phyloP scores from a whole-genome alignment of 352 stramenopile genomes.

The Globisporangium canariense region DNA sequence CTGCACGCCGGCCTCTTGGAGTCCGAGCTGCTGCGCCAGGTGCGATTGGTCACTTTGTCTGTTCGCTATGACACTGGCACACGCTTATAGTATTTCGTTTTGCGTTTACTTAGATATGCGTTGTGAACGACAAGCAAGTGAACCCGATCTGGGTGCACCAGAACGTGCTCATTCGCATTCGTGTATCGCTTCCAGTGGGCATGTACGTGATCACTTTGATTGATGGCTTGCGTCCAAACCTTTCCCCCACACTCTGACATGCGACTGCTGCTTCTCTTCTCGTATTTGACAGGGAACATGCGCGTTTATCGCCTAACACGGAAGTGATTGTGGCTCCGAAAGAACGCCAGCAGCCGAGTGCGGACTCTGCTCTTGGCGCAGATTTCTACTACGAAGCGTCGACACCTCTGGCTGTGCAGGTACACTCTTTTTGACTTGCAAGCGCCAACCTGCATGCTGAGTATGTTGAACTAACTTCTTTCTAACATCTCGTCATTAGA shows the following conservation, averaged over 20 bases:
- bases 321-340: conserved; percentile 79
- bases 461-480: background rate
- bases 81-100: too few relatives aligned
- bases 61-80: background rate
- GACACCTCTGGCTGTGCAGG: conserved; percentile 43
- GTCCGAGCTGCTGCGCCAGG: conserved; percentile 78
- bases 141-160: conserved; percentile 81
- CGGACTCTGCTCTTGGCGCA: conserved; percentile 29
- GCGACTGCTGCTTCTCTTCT: background rate
- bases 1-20: conserved; percentile 82
- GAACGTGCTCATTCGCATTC: conserved; percentile 70
- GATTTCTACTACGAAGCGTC: conserved; percentile 68
- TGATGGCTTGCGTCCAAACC: too few relatives aligned
- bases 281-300: conserved; percentile 44
- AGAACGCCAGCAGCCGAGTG: conserved; percentile 35
- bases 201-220: conserved; percentile 39
- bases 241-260: background rate
- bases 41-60: conserved; percentile 18
- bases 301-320: conserved; percentile 60
- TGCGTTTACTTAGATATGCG: conserved; percentile 53
- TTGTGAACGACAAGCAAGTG: conserved; percentile 85
- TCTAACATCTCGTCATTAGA: background rate
- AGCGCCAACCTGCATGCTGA: too few relatives aligned
- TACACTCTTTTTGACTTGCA: conserved; percentile 10
- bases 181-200: conserved; percentile 50